Evolutionary conservation across 179 eudicot genomes (phyloP), one percentile per base, ranked within the genome.

Genomic region (Gypsophila paniculata): DNA sequence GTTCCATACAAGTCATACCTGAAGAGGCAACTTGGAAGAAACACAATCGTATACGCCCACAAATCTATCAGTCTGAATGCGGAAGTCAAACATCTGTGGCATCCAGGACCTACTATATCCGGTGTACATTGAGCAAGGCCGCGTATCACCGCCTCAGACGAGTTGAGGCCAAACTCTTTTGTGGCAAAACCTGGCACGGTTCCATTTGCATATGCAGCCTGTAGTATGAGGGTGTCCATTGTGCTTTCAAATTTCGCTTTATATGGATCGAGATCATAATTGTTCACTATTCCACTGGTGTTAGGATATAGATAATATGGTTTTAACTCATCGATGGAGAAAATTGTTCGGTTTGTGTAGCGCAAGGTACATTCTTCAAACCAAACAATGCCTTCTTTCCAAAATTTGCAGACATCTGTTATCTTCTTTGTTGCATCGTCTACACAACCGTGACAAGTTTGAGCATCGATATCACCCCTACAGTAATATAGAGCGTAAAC

Each of bases 21-120:
- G 18, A 73, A 3, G 46, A 65, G n/a, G 71, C 76, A 73, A 26
- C 71, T 73, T 22, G 76, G 76, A 29, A 73, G 62, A 73, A 65
- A n/a, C 18, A 54, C 14, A 53, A 53, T 65, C 38, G 71, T 73
- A 7, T 38, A 8, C 0, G 15, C 54, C 77, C 77, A 74, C 18
- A 15, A 6, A 74, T 67, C 29, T 59, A 38, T 46, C 1, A n/a
- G 39, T 10, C 39, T 67, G 14, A 55, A 15, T 58, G 77, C 67
- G 10, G 17, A 15, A 4, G 4, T 44, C 18, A 67, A 66, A 69
- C 72, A 65, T 9, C 8, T 57, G 7, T 25, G 15, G 58, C 77
- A 74, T 5, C 10, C 34, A 0, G 19, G 15, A 7, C 66, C 57
- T 0, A 23, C 7, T 10, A 74, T 74, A 29, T 66, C 71, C 18